These are phyloP conservation scores for Caryopteris hybrid DNA, from an alignment of 305 asterid genomes.

Conservation along the genomic window DNA sequence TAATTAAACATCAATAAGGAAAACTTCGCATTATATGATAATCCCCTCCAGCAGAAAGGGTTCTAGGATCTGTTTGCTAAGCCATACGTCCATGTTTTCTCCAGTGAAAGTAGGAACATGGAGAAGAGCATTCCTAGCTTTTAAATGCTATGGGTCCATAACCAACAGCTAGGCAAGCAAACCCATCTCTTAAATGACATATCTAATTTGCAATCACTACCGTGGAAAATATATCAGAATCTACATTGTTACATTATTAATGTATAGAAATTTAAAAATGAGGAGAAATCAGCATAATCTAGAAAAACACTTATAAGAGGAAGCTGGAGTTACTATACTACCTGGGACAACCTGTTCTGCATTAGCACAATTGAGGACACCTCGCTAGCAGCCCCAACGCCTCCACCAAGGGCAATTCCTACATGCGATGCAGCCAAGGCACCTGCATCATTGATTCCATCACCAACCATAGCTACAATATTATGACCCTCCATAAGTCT, in stretches of 20 bases:
- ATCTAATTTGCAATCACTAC: neutral
- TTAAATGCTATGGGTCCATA: neutral
- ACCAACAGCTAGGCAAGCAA: neutral
- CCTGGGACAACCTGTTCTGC: slow-evolving; percentile 94
- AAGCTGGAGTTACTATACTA: slow-evolving; percentile 17
- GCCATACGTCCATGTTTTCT: neutral
- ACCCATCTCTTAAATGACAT: neutral
- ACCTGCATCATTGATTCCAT: slow-evolving; percentile 98
- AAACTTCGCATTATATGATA: neutral
- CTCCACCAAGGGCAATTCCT: slow-evolving; percentile 92
- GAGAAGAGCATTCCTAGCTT: neutral
- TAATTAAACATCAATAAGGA: neutral
- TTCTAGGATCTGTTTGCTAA: neutral
- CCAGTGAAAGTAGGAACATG: neutral
- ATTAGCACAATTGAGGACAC: slow-evolving; percentile 92
- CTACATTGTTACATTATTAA: neutral
- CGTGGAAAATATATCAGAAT: neutral
- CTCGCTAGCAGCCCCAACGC: slow-evolving; percentile 98
- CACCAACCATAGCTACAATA: slow-evolving; percentile 98
- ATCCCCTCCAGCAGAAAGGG: neutral
- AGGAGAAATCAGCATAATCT: neutral
- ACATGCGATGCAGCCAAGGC: slow-evolving; percentile 94
- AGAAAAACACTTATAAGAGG: slow-evolving; percentile 9
- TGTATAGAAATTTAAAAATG: neutral
- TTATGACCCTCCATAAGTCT: slow-evolving; percentile 62